Evolutionary conservation across 2,329 filamentous ascomycete genomes (phyloP).

Genomic region (Penicillium expansum): DNA sequence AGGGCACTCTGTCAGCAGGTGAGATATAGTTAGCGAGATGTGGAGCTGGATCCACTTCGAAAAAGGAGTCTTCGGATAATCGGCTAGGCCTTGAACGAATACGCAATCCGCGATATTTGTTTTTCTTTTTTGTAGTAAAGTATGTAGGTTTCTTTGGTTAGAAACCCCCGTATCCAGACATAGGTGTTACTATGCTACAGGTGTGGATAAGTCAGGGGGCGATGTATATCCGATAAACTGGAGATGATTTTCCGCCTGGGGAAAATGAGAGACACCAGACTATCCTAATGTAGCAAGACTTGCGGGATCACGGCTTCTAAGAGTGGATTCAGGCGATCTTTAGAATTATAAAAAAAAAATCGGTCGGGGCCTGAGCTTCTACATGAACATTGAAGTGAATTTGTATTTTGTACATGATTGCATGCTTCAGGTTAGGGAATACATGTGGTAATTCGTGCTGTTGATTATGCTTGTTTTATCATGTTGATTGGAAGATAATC

Average conservation of each 20-base stretch:
- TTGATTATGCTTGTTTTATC: conserved; percentile 9
- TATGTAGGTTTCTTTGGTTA: not conserved
- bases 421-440: conserved; percentile 16
- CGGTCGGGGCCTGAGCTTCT: not conserved
- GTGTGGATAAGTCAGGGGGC: not conserved
- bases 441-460: conserved; percentile 14
- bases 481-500: not conserved
- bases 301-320: conserved; percentile 10
- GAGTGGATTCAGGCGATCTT: conserved; percentile 12
- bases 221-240: not conserved
- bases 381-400: not conserved
- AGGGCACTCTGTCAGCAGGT: conserved; percentile 14
- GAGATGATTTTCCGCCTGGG: not conserved
- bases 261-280: not conserved
- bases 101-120: not conserved
- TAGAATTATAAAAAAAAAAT: conserved; percentile 5
- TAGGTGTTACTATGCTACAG: not conserved
- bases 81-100: conserved; percentile 13
- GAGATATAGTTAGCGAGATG: conserved; percentile 26
- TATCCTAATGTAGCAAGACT: conserved; percentile 14
- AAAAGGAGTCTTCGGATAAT: conserved; percentile 21
- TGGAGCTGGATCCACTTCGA: conserved; percentile 19
- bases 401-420: conserved; percentile 15
- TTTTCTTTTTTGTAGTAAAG: not conserved
- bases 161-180: not conserved